A percentile compares a stretch with the other conserved stretches of the same genome.
These are phyloP conservation scores for Yarrowia sp. DNA, from an alignment of 805 yeast species.

Conservation along the genomic window DNA sequence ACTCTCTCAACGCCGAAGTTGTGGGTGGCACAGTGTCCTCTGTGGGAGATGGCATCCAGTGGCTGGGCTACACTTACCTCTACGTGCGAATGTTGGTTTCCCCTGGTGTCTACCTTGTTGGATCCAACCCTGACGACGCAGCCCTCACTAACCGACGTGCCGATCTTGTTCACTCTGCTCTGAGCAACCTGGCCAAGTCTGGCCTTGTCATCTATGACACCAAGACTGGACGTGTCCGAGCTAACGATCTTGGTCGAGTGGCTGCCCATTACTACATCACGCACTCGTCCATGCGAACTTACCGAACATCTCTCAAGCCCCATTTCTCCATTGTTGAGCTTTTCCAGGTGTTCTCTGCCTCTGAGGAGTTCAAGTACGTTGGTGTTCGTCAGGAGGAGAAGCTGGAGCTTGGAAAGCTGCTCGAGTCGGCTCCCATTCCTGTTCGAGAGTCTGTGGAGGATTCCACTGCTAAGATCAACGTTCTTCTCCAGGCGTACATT, in stretches of 20 bases:
- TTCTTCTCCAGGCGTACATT: constrained; percentile 82
- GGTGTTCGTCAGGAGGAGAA: constrained; percentile 87
- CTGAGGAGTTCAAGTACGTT: constrained; percentile 81
- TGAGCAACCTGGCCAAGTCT: constrained; percentile 54
- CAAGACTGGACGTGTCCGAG: constrained; percentile 46
- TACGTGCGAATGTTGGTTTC: constrained; percentile 73
- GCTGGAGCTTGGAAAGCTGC: constrained; percentile 62
- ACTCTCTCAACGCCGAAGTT: constrained; percentile 81
- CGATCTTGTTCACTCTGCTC: constrained; percentile 75
- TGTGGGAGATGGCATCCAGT: constrained; percentile 65
- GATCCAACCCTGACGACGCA: constrained; percentile 50
- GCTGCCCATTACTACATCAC: constrained; percentile 85
- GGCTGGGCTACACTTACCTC: constrained; percentile 80
- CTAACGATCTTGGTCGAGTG: constrained; percentile 75
- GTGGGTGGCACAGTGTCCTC: constrained; percentile 64
- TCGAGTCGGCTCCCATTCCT: constrained; percentile 82
- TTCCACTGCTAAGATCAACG: constrained; percentile 72
- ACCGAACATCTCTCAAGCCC: constrained; percentile 60
- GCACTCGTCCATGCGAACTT: constrained; percentile 67
- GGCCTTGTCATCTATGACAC: constrained; percentile 61
- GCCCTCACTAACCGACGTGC: constrained; percentile 52
- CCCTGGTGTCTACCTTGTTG: constrained; percentile 74
- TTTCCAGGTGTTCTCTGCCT: constrained; percentile 69
- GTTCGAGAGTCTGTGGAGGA: constrained; percentile 69
- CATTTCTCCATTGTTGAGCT: constrained; percentile 69